Evolutionary conservation across 2,329 filamentous ascomycete species (phyloP), one percentile per base, ranked within the genome.

Genomic region (Fusarium sulawesiense): DNA sequence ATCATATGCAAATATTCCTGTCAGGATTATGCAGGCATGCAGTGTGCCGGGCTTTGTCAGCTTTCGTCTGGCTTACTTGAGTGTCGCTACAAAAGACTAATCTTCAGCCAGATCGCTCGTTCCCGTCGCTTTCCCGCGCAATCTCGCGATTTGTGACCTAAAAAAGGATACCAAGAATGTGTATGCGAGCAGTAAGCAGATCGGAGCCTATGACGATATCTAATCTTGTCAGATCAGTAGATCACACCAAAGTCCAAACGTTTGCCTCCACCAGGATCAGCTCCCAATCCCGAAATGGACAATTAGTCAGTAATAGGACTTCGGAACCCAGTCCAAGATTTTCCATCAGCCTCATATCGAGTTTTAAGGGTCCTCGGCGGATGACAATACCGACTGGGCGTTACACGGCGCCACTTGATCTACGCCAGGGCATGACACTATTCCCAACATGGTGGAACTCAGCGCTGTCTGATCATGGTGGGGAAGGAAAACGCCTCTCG

Each of bases 381-480:
- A 12, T 29, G 23, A 18, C 32, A 32, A 41, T 16, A 23, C 32
- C n/a, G 25, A 64, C 30, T 7, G 13, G 7, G 13, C 18, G 23
- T 37, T 32, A 30, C 40, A 44, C 23, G 29, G 27, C 46, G 23
- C 46, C 45, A 42, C 32, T 29, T 6, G 53, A 65, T 65, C 60
- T 42, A n/a, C 60, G 4, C 45, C 53, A 16, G 44, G 11, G 20
- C 10, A 20, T 44, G 60, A 29, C 60, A 23, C 62, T 59, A 65
- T 65, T 40, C 62, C 62, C 60, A 59, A 65, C 40, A 13, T 37
- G 60, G 62, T 37, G 32, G 34, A 18, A 65, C 40, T 18, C 30
- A 34, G 60, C 62, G 62, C 60, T 65, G 16, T 65, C 42, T 21
- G 7, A 6, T 42, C n/a, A 6, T 20, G 41, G 60, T 40, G 50